phyloP scores from a whole-genome alignment of 257 asterid genomes.

The Ehretia macrophylla region DNA sequence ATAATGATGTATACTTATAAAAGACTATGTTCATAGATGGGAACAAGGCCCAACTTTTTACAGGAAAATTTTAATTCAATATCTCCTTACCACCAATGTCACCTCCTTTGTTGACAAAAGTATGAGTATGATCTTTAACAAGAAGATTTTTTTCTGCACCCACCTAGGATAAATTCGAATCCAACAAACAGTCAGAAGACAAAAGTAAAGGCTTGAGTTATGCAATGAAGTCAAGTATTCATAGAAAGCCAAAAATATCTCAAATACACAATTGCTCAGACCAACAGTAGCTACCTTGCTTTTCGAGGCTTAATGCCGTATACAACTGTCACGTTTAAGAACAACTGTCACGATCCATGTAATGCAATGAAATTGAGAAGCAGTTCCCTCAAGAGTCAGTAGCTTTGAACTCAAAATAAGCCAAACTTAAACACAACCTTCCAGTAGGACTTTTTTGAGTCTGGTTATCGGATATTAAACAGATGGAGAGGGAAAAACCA shows the following conservation, averaged over 20 bases:
- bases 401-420: too few species aligned
- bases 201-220: not conserved
- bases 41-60: not conserved
- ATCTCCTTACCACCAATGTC: slow-evolving; percentile 75
- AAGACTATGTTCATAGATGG: not conserved
- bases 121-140: slow-evolving; percentile 95
- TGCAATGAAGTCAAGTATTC: not conserved
- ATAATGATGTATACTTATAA: not conserved
- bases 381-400: too few species aligned
- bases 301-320: not conserved
- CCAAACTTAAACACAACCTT: too few species aligned
- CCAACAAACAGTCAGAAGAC: slow-evolving; percentile 15
- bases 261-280: not conserved
- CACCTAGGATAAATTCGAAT: slow-evolving; percentile 44
- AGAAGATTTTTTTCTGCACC: slow-evolving; percentile 91
- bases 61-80: not conserved
- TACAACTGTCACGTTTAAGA: not conserved
- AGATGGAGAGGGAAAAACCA: too few species aligned
- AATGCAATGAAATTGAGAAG: not conserved
- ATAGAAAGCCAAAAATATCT: not conserved
- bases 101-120: slow-evolving; percentile 93
- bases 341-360: not conserved
- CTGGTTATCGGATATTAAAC: too few species aligned
- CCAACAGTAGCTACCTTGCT: not conserved
- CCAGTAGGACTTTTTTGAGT: too few species aligned